Conservation (phyloP, 768 basidiomycete species). For the Suillus cothurnatus region DNA sequence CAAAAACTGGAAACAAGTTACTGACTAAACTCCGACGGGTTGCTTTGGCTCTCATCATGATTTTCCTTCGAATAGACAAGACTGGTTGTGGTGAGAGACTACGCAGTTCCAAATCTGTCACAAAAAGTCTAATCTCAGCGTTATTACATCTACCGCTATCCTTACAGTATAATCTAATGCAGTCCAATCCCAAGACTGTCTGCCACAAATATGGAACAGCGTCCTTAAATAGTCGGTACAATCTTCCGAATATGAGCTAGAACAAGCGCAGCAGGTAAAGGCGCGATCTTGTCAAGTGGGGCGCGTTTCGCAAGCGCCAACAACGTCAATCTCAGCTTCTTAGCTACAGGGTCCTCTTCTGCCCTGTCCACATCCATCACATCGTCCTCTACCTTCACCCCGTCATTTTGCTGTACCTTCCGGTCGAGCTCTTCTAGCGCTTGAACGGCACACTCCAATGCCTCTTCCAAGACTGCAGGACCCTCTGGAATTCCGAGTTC, state of each 20-base stretch:
- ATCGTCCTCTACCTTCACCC: constrained; percentile 11
- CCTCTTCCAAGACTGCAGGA: constrained; percentile 52
- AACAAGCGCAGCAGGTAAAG: constrained; percentile 63
- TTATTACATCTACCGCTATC: too few relatives aligned
- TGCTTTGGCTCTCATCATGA: too few relatives aligned
- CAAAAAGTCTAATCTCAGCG: background rate
- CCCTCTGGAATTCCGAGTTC: constrained; percentile 35
- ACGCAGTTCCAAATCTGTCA: background rate
- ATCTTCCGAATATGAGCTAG: constrained; percentile 65
- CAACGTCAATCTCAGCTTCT: constrained; percentile 69
- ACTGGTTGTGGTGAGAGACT: background rate
- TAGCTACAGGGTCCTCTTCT: constrained; percentile 52
- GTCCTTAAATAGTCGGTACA: constrained; percentile 49
- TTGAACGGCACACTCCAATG: constrained; percentile 59
- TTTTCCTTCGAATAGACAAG: background rate
- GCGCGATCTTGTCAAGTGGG: constrained; percentile 70
- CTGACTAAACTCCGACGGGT: background rate
- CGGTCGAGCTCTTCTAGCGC: constrained; percentile 49
- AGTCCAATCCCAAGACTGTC: too few relatives aligned
- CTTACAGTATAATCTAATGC: too few relatives aligned
- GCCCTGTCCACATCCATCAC: constrained; percentile 25
- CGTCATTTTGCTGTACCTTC: constrained; percentile 22
- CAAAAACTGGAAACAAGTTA: background rate
- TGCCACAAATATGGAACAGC: too few relatives aligned
- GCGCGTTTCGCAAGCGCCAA: constrained; percentile 79